These are phyloP conservation scores for Colletotrichum shisoi DNA, from an alignment of 2,329 filamentous ascomycete genomes.

Conservation along the genomic window DNA sequence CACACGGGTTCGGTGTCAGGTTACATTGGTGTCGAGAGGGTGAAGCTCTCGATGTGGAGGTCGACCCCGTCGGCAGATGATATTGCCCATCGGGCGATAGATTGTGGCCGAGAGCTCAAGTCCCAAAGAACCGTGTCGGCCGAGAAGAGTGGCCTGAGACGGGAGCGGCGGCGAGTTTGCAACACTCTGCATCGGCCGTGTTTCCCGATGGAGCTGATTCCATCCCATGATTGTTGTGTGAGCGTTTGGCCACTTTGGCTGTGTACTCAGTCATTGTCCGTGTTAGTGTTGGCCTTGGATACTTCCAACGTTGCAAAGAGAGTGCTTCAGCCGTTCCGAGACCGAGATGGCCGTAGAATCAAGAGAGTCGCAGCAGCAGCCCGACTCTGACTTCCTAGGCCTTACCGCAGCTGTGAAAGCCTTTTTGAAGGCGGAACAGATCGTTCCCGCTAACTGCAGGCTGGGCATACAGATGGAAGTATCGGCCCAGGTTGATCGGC, in stretches of 20 bases:
- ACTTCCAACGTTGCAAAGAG: background rate
- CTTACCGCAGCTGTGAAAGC: too few relatives aligned
- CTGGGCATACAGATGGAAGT: background rate
- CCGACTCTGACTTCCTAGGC: too few relatives aligned
- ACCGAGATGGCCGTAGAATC: too few relatives aligned
- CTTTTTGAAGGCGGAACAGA: background rate
- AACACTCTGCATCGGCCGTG: constrained; percentile 13
- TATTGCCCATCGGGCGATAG: background rate
- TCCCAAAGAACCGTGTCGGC: background rate
- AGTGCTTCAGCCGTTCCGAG: background rate
- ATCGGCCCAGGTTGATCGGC: background rate
- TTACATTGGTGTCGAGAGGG: constrained; percentile 3
- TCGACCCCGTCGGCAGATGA: background rate
- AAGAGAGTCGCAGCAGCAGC: too few relatives aligned
- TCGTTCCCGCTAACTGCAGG: constrained; percentile 1
- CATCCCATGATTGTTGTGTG: constrained; percentile 15
- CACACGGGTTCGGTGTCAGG: constrained; percentile 29
- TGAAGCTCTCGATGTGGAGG: constrained; percentile 3
- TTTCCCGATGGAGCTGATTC: constrained; percentile 20
- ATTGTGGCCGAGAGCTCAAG: background rate
- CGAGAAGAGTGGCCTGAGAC: constrained; percentile 10
- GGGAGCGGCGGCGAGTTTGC: constrained; percentile 1
- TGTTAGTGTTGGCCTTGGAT: background rate
- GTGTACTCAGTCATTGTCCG: constrained; percentile 3
- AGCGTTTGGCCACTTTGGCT: constrained; percentile 18